A percentile compares a stretch with the other conserved stretches of the same genome.
These are phyloP conservation scores for Lepiota brunneoincarnata DNA, from an alignment of 768 basidiomycete species.

Conservation along the genomic window DNA sequence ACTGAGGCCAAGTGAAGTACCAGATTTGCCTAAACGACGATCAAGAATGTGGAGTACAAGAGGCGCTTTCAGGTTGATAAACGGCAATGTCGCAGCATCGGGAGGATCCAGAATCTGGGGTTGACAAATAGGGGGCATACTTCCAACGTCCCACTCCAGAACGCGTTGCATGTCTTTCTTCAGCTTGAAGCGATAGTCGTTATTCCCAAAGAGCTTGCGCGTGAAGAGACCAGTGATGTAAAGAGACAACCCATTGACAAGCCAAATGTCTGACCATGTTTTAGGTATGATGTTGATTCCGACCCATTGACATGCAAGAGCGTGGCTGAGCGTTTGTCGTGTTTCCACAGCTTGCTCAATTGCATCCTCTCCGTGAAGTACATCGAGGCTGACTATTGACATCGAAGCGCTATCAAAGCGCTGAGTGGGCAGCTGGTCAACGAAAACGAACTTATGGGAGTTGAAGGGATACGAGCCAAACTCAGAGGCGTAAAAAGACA, in stretches of 20 bases:
- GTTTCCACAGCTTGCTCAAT: constrained; percentile 94
- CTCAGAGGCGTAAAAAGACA: constrained; percentile 89
- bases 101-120: constrained; percentile 85
- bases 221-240: constrained; percentile 90
- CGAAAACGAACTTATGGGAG: constrained; percentile 92
- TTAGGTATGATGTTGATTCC: constrained; percentile 96
- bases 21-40: constrained; percentile 89
- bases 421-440: constrained; percentile 81
- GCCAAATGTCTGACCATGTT: constrained; percentile 92
- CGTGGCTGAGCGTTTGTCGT: constrained; percentile 80
- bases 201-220: constrained; percentile 86
- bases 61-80: constrained; percentile 93
- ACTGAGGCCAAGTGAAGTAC: constrained; percentile 90
- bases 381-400: constrained; percentile 73
- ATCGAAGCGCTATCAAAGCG: constrained; percentile 86
- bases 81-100: constrained; percentile 73
- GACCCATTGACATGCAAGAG: constrained; percentile 93
- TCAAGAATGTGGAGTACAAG: constrained; percentile 97
- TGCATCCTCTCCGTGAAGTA: constrained; percentile 83
- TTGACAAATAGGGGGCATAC: constrained; percentile 91
- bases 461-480: constrained; percentile 96
- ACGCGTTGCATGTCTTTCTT: constrained; percentile 97
- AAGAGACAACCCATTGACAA: constrained; percentile 90
- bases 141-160: constrained; percentile 81
- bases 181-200: constrained; percentile 93